phyloP scores from a whole-genome alignment of 495 filamentous ascomycete genomes.

The Cudoniella acicularis region DNA sequence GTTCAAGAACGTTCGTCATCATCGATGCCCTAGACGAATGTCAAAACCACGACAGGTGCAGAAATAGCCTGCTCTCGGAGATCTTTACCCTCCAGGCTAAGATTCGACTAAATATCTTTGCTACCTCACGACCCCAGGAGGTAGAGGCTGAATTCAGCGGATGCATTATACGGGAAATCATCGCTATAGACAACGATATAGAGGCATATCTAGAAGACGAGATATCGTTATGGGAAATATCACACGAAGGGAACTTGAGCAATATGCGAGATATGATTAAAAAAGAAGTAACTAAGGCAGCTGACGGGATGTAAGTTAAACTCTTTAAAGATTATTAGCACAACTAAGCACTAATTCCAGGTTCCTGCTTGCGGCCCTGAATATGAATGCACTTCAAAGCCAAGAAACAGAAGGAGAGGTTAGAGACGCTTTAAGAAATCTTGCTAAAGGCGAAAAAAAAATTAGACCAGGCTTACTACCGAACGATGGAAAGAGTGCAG shows the following conservation, averaged over 20 bases:
- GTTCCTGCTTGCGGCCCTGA: slow-evolving; percentile 21
- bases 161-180: slow-evolving; percentile 23
- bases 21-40: slow-evolving; percentile 47
- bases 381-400: slow-evolving; percentile 9
- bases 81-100: slow-evolving; percentile 31
- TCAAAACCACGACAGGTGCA: slow-evolving; percentile 24
- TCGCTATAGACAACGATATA: slow-evolving; percentile 18
- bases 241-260: slow-evolving; percentile 11
- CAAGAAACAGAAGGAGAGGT: slow-evolving; percentile 12
- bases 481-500: slow-evolving; percentile 19
- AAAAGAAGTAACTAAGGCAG: background rate
- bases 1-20: slow-evolving; percentile 35
- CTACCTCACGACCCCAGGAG: slow-evolving; percentile 30
- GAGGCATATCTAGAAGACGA: slow-evolving; percentile 7
- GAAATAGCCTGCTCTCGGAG: slow-evolving; percentile 27
- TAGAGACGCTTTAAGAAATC: slow-evolving; percentile 5
- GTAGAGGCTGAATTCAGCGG: slow-evolving; percentile 27
- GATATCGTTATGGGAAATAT: background rate
- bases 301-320: slow-evolving; percentile 18
- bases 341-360: too few species aligned
- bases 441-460: background rate
- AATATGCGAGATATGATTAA: too few species aligned
- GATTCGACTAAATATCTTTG: slow-evolving; percentile 25
- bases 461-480: slow-evolving; percentile 8
- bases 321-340: too few species aligned